phyloP scores from a whole-genome alignment of 768 basidiomycete genomes.

The Boletus speciosus region DNA sequence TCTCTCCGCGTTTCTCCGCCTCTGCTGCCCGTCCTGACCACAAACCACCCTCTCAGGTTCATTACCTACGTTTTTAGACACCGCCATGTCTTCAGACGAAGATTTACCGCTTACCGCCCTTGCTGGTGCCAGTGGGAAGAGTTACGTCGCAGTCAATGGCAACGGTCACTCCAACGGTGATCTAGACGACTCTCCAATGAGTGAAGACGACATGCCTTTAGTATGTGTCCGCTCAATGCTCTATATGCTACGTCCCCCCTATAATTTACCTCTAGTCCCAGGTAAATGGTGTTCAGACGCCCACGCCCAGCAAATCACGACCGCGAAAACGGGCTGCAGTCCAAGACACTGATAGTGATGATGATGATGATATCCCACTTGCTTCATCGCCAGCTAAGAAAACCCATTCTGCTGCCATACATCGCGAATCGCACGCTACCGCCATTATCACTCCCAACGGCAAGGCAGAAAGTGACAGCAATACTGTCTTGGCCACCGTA shows the following conservation, averaged over 20 bases:
- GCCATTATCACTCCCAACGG: constrained; percentile 37
- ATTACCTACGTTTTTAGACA: constrained; percentile 23
- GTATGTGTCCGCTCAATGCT: constrained; percentile 39
- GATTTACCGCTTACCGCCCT: constrained; percentile 46
- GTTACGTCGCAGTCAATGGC: constrained; percentile 43
- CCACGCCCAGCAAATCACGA: constrained; percentile 27
- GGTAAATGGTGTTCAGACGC: constrained; percentile 45
- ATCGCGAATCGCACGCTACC: constrained; percentile 39
- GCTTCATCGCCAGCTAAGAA: constrained; percentile 69
- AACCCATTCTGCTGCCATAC: constrained; percentile 35
- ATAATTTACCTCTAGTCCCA: constrained; percentile 48
- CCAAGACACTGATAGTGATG: constrained; percentile 57
- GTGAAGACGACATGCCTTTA: constrained; percentile 70
- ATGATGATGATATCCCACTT: constrained; percentile 64
- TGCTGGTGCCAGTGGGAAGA: constrained; percentile 41
- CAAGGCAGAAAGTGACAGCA: constrained; percentile 37
- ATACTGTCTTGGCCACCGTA: constrained; percentile 40
- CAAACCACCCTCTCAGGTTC: not conserved
- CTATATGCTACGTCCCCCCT: constrained; percentile 12
- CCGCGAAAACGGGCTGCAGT: constrained; percentile 54
- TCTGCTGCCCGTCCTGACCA: constrained; percentile 5
- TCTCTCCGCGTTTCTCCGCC: constrained; percentile 28
- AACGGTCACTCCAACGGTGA: constrained; percentile 38
- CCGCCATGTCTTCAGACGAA: constrained; percentile 56
- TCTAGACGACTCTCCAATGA: constrained; percentile 48